These are phyloP conservation scores for Rhododendron vialii DNA, from an alignment of 148 eudicot species.

Conservation along the genomic window DNA sequence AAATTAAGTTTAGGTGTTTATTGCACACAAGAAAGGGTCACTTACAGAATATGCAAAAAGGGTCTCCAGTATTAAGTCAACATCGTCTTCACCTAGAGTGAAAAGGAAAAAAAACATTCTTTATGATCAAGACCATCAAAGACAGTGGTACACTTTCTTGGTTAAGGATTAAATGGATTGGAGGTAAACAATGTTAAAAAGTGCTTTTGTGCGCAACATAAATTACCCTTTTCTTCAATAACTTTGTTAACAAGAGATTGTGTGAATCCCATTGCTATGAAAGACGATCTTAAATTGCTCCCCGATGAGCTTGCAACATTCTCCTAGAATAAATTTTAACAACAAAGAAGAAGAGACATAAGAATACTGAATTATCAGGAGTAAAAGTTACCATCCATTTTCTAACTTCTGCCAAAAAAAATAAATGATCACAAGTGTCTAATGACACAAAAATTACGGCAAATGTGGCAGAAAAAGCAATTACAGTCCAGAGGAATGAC, in stretches of 20 bases:
- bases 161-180: not conserved
- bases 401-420: not conserved
- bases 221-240: conserved; percentile 53
- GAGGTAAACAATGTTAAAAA: not conserved
- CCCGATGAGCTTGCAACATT: conserved; percentile 85
- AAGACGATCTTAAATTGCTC: conserved; percentile 61
- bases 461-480: not conserved
- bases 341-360: not conserved
- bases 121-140: not conserved
- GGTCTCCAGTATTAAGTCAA: conserved; percentile 68
- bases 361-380: not conserved
- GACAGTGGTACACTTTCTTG: conserved; percentile 5
- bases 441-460: not conserved
- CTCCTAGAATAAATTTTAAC: conserved; percentile 39
- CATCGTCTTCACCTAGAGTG: conserved; percentile 65
- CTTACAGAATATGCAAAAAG: conserved; percentile 77
- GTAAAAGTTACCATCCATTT: not conserved
- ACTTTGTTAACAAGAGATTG: conserved; percentile 75
- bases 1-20: not conserved
- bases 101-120: conserved; percentile 4
- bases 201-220: not conserved
- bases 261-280: conserved; percentile 86
- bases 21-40: conserved; percentile 7
- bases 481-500: not conserved
- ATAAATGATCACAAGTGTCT: not conserved